Conservation (phyloP, 2,329 filamentous ascomycete genomes). For the Colletotrichum horii region DNA sequence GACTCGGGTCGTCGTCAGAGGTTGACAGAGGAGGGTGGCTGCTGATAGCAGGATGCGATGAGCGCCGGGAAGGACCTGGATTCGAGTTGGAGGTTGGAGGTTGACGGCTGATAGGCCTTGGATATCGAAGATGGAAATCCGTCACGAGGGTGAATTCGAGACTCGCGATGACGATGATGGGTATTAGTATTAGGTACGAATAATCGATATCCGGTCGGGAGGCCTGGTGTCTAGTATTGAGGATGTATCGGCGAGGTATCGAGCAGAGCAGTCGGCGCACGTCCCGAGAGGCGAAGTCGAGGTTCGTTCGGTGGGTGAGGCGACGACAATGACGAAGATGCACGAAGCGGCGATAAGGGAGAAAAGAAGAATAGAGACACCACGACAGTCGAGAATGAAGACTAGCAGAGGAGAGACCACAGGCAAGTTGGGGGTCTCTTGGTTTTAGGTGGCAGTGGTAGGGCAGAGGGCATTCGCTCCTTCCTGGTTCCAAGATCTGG, state of each 20-base stretch:
- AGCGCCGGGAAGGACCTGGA: not conserved
- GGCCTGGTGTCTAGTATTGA: not conserved
- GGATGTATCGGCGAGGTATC: not conserved
- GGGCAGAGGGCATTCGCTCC: not conserved
- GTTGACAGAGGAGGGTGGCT: conserved; percentile 3
- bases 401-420: not conserved
- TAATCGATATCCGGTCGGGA: not conserved
- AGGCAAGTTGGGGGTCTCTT: not conserved
- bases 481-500: not conserved
- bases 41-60: not conserved
- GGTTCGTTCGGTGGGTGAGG: not conserved
- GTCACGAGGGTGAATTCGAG: conserved; percentile 15
- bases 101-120: not conserved
- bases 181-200: not conserved
- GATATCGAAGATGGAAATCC: not conserved
- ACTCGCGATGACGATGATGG: conserved; percentile 10
- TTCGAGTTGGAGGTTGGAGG: not conserved
- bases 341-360: not conserved
- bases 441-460: not conserved
- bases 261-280: not conserved
- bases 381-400: not conserved
- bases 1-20: conserved; percentile 17
- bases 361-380: not conserved
- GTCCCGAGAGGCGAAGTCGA: not conserved
- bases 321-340: conserved; percentile 3